Conservation (phyloP, 23 red algal genomes). For the Cyanidioschyzon merolae region DNA sequence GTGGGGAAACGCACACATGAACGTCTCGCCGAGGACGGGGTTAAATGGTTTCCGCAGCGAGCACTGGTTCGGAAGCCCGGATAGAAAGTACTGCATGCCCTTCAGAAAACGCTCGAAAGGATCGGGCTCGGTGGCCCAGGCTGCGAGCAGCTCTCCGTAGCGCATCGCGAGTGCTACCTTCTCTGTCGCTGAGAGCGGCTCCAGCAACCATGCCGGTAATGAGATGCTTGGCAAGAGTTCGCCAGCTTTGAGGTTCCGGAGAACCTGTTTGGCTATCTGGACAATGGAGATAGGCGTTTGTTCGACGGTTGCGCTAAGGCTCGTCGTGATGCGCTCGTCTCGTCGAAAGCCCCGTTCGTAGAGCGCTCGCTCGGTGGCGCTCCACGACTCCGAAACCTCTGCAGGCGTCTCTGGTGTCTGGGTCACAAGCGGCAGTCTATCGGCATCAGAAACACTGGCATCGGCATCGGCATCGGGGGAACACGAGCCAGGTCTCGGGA, state of each 20-base stretch:
- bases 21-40: constrained; percentile 82
- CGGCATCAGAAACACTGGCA: background rate
- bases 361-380: background rate
- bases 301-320: background rate
- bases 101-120: constrained; percentile 56
- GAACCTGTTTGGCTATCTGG: constrained; percentile 65
- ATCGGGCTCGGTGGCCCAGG: constrained; percentile 28
- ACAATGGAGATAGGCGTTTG: constrained; percentile 42
- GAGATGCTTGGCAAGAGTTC: constrained; percentile 56
- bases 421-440: background rate
- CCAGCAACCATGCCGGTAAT: constrained; percentile 75
- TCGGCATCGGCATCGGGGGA: background rate
- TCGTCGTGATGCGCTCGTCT: background rate
- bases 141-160: constrained; percentile 63
- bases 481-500: background rate
- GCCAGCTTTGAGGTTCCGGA: constrained; percentile 68
- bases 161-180: constrained; percentile 81
- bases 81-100: constrained; percentile 58
- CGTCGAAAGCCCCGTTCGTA: background rate
- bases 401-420: background rate
- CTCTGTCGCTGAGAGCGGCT: constrained; percentile 78
- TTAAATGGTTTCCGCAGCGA: constrained; percentile 96
- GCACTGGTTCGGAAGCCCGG: constrained; percentile 65
- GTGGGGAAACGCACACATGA: constrained; percentile 64
- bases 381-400: background rate